These are phyloP conservation scores for Penicillium polonicum DNA, from an alignment of 2,329 filamentous ascomycete genomes.

Conservation along the genomic window DNA sequence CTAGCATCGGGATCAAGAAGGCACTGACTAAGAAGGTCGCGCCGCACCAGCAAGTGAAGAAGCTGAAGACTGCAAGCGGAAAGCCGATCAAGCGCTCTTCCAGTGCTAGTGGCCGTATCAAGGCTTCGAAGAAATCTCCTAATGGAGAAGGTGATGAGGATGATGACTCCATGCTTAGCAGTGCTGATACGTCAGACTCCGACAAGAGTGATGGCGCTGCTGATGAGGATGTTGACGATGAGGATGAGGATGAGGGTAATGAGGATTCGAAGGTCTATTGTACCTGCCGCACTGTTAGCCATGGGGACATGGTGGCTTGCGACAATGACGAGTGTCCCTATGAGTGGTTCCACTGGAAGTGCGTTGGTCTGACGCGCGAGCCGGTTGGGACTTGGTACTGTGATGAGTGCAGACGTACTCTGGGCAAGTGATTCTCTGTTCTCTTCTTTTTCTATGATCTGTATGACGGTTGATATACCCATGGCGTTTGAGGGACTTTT, in stretches of 20 bases:
- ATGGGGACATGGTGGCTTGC: constrained; percentile 67
- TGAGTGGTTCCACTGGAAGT: constrained; percentile 68
- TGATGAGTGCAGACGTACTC: constrained; percentile 49
- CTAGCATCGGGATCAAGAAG: constrained; percentile 44
- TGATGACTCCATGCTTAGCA: constrained; percentile 56
- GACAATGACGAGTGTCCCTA: constrained; percentile 64
- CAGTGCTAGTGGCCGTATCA: constrained; percentile 40
- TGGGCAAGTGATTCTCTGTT: constrained; percentile 33
- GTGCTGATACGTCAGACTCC: constrained; percentile 49
- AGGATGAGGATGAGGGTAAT: constrained; percentile 52
- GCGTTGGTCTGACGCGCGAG: constrained; percentile 60
- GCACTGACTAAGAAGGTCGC: constrained; percentile 55
- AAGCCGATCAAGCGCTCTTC: constrained; percentile 46
- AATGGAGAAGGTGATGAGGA: constrained; percentile 43
- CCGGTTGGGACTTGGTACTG: constrained; percentile 60
- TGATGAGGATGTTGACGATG: constrained; percentile 47
- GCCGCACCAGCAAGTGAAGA: constrained; percentile 53
- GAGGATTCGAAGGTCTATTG: constrained; percentile 64
- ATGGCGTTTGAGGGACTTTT: constrained; percentile 12
- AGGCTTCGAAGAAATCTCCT: constrained; percentile 44
- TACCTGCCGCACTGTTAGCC: constrained; percentile 64
- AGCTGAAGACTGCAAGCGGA: constrained; percentile 37
- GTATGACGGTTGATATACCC: constrained; percentile 23
- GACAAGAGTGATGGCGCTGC: constrained; percentile 39
- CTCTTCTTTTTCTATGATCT: constrained; percentile 4